Evolutionary conservation across 1,284 basidiomycete species (phyloP), one percentile per base, ranked within the genome.

Genomic region (Marasmius tenuissimus): DNA sequence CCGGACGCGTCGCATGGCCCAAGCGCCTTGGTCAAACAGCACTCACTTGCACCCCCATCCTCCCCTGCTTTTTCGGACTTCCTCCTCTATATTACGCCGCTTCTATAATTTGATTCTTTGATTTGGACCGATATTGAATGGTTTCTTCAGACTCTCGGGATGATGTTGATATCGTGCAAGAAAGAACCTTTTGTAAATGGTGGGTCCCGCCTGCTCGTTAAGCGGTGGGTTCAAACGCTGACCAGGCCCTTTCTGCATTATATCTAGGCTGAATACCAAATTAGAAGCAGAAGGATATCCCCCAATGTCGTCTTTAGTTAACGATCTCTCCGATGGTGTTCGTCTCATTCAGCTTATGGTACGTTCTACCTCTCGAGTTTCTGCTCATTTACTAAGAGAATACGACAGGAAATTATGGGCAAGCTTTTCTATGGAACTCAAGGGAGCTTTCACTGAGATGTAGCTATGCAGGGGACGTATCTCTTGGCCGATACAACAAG

Each of bases 271-370:
- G 63, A 99, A 99, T 72, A 95, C 95, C 7, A 97, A 97, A 73
- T 85, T 99, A 39, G 94, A 97, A 71, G 81, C 86, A 4, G 84
- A 91, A 69, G 90, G 90, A 64, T 87, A 97, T 68, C 88, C 92
- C 20, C 87, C 94, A n/a, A 97, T 99, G 94, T 83, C 81, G 12
- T 95, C 94, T 49, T 85, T 99, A 3, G 91, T 94, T 27, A 84
- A 87, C 59, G 97, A 98, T 80, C 87, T 99, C 56, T 94, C 92
- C 4, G 95, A 98, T 78, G 97, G 97, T 51, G 96, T 98, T 38
- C 89, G 93, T 67, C 82, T 99, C 49, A 97, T 98, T 65, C 95
- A 94, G 71, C 82, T 96, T 40, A 93, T 96, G 89, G 93, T 93
- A 68, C 67, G 85, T 73, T 53, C 33, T 61, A 7, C 59, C 51